Evolutionary conservation across 2,329 filamentous ascomycete genomes (phyloP).

Genomic region (Phoma herbarum): DNA sequence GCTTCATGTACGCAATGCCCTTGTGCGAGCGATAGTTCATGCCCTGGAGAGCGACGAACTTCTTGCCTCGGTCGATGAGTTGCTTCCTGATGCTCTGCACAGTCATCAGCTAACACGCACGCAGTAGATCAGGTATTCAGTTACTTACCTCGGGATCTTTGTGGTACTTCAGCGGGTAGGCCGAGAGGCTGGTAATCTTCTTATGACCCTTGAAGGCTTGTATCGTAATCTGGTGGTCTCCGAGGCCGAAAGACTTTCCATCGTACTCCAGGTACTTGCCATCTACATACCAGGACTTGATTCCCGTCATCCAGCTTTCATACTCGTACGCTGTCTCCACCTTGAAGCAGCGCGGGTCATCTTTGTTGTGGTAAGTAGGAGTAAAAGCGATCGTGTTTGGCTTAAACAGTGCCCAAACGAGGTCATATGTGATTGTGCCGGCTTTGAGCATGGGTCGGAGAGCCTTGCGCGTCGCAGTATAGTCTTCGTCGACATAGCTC

Average conservation of each 20-base stretch:
- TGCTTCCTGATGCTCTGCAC: conserved; percentile 64
- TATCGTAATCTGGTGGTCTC: conserved; percentile 74
- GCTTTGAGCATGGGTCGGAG: conserved; percentile 82
- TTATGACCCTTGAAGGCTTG: conserved; percentile 79
- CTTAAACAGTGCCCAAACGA: conserved; percentile 89
- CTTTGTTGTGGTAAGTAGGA: conserved; percentile 76
- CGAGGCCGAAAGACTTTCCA: conserved; percentile 83
- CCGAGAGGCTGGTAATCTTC: conserved; percentile 80
- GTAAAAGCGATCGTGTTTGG: conserved; percentile 82
- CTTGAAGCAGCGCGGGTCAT: conserved; percentile 84
- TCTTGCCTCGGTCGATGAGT: conserved; percentile 82
- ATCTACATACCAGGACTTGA: conserved; percentile 79
- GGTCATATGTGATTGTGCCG: conserved; percentile 86
- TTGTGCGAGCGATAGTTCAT: conserved; percentile 85
- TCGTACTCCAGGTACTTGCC: conserved; percentile 87
- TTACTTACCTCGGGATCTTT: conserved; percentile 68
- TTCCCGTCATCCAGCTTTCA: conserved; percentile 69
- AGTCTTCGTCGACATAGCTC: conserved; percentile 81
- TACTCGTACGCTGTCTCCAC: conserved; percentile 81
- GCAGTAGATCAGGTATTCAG: too few relatives aligned
- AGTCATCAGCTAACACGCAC: too few relatives aligned
- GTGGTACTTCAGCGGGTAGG: conserved; percentile 83
- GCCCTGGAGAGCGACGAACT: conserved; percentile 79
- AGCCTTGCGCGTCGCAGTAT: conserved; percentile 78
- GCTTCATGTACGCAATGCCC: conserved; percentile 85